These are phyloP conservation scores for Colletotrichum agaves DNA, from an alignment of 2,329 filamentous ascomycete species.

Conservation along the genomic window DNA sequence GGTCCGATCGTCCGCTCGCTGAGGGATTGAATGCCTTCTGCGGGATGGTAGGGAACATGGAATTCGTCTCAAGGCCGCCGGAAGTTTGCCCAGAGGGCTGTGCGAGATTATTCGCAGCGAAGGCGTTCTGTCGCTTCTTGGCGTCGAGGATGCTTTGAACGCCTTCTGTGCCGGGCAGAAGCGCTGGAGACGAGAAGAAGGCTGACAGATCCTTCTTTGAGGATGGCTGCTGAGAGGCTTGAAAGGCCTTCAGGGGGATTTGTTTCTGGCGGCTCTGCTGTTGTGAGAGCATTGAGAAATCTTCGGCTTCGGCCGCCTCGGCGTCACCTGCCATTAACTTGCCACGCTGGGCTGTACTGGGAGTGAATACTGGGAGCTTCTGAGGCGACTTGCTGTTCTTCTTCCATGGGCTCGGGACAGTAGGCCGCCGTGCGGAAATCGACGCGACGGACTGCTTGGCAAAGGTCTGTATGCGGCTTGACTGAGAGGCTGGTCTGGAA, in stretches of 20 bases:
- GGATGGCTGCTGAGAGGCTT: conserved; percentile 9
- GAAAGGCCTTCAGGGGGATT: conserved; percentile 21
- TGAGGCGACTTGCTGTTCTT: conserved; percentile 35
- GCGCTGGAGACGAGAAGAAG: conserved; percentile 68
- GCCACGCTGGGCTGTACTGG: conserved; percentile 9
- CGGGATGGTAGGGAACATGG: conserved; percentile 52
- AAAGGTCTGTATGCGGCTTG: conserved; percentile 44
- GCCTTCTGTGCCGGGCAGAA: conserved; percentile 46
- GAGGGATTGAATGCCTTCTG: conserved; percentile 49
- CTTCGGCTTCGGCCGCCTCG: conserved; percentile 51
- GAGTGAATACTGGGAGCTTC: conserved; percentile 40
- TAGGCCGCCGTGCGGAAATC: conserved; percentile 37
- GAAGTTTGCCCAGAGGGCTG: conserved; percentile 31
- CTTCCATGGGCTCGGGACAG: conserved; percentile 55
- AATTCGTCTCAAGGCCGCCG: conserved; percentile 47
- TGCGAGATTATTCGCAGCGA: conserved; percentile 23
- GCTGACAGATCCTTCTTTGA: conserved; percentile 55
- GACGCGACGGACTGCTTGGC: conserved; percentile 42
- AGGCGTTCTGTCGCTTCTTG: conserved; percentile 27
- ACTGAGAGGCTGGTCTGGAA: conserved; percentile 48
- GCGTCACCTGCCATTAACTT: conserved; percentile 24
- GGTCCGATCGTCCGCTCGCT: conserved; percentile 44
- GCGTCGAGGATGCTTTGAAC: conserved; percentile 24
- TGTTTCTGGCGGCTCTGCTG: conserved; percentile 34
- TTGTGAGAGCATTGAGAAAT: conserved; percentile 58